Evolutionary conservation across 2,329 filamentous ascomycete species (phyloP), one percentile per base, ranked within the genome.

Genomic region (Diplodia mutila): DNA sequence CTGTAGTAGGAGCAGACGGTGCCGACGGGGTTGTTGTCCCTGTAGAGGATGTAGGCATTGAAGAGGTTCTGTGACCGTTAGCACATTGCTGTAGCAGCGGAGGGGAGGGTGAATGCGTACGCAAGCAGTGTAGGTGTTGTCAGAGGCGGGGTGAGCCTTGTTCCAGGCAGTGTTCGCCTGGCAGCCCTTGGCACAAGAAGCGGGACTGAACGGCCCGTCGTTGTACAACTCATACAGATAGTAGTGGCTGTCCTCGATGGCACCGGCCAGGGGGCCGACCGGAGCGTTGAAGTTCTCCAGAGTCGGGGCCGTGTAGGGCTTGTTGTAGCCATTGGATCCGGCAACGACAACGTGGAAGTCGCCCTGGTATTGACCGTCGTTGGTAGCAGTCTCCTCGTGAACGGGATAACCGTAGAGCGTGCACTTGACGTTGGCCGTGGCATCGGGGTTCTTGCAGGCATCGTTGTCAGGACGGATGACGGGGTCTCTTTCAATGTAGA

Each of bases 91-190:
- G 29, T 8, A 9, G 29, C 29, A 32, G 29, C 2, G 29, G 6
- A 8, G 29, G 29, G 6, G 7, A n/a, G 2, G 29, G 29, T 8
- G 7, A 32, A 8, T 8, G 9, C 29, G 4, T 32, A 32, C 29
- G 74, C 78, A 80, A 27, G 76, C 69, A 63, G 72, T 72, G 66
- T 76, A 78, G 12, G 71, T 73, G 25, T 74, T 75, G 27, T 73
- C 70, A 5, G 71, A 12, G 18, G 18, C 16, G 11, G 74, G 73
- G 67, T 75, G 71, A 34, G 73, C 70, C 39, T 68, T 69, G 68
- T 80, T 75, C 69, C 77, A 79, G 4, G 70, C 69, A 12, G 76
- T 80, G 69, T 79, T 75, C 21, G 75, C 72, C 59, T 75, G 68
- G 70, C 78, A 80, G 27, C 75, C 76, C 11, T 75, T 71, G 18